These are phyloP conservation scores for Sanghuangporus sanghuang DNA, from an alignment of 1,284 basidiomycete species.

Conservation along the genomic window DNA sequence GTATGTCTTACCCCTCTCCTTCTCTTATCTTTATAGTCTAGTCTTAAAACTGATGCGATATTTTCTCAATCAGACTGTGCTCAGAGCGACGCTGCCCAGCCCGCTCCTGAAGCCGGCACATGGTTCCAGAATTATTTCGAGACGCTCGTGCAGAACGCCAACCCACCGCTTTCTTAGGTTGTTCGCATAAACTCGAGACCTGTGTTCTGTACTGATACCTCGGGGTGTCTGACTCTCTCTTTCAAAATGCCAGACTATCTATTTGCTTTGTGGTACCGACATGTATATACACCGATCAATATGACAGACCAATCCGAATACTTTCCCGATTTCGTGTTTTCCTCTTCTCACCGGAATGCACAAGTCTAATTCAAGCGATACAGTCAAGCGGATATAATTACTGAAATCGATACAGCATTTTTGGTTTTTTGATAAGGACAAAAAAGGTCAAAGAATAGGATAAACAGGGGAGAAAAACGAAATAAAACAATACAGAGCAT, in stretches of 20 bases:
- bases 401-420: no score
- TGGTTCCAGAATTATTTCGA: constrained; percentile 28
- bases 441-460: no score
- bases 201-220: neutral
- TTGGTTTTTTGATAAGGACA: no score
- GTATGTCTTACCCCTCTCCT: constrained; percentile 1
- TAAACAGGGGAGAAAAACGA: neutral
- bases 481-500: neutral
- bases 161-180: constrained; percentile 22
- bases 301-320: no score
- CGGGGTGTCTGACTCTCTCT: no score
- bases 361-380: no score
- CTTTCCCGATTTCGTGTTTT: no score
- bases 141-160: constrained; percentile 24
- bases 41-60: neutral
- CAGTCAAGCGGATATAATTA: no score
- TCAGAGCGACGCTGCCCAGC: constrained; percentile 24
- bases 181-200: neutral
- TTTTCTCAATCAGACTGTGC: constrained; percentile 15
- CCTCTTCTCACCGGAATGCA: no score
- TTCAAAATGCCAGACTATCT: no score
- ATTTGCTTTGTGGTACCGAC: no score
- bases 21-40: neutral
- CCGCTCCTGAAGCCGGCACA: constrained; percentile 26
- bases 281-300: no score